These are phyloP conservation scores for Clitocybe nebularis DNA, from an alignment of 1,284 basidiomycete genomes.

Conservation along the genomic window DNA sequence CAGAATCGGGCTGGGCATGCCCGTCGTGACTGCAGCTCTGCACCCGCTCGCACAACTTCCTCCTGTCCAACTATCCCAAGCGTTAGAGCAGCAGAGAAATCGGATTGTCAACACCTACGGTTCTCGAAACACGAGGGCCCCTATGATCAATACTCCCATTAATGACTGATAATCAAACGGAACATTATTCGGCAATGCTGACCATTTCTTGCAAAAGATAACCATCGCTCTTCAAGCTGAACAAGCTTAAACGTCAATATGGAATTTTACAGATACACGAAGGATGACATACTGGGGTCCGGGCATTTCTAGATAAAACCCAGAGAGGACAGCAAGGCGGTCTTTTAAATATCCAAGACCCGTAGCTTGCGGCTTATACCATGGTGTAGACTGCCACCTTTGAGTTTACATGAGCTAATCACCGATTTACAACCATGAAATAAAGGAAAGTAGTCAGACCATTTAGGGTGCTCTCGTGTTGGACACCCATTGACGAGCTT, in stretches of 20 bases:
- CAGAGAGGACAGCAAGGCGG: conserved; percentile 26
- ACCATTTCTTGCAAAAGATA: conserved; percentile 41
- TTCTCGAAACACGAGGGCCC: conserved; percentile 31
- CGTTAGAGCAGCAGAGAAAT: not conserved
- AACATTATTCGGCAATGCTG: conserved; percentile 11
- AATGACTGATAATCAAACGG: conserved; percentile 1
- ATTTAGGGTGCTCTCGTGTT: conserved; percentile 27
- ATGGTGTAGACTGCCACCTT: conserved; percentile 33
- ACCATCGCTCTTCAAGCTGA: conserved; percentile 31
- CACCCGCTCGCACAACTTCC: conserved; percentile 33
- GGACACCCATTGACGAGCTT: conserved; percentile 16
- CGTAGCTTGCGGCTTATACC: conserved; percentile 37
- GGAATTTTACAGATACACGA: not conserved
- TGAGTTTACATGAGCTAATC: conserved; percentile 1
- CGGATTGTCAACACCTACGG: conserved; percentile 20
- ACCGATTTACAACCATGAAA: not conserved
- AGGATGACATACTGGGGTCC: conserved; percentile 27
- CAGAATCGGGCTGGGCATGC: too few species aligned
- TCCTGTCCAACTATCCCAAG: conserved; percentile 30
- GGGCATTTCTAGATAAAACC: conserved; percentile 32
- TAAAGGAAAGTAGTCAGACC: conserved; percentile 14
- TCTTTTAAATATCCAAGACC: conserved; percentile 25
- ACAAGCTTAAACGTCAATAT: not conserved
- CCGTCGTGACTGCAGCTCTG: too few species aligned
- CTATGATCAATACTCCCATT: conserved; percentile 13